phyloP scores from a whole-genome alignment of 352 stramenopile species.

The Thalassiosira oceanica region DNA sequence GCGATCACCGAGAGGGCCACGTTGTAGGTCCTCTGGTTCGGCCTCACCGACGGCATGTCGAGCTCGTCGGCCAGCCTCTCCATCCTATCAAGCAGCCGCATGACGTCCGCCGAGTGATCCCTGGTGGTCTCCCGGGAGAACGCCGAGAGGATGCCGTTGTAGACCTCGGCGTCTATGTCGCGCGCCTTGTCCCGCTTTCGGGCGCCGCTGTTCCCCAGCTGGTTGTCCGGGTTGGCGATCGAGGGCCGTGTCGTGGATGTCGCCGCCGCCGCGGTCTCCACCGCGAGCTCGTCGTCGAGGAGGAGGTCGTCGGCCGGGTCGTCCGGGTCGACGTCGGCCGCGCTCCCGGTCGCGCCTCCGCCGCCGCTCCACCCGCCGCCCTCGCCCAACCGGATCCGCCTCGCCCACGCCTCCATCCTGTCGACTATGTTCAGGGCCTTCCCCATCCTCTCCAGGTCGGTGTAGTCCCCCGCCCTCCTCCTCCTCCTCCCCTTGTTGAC shows the following conservation, averaged over 20 bases:
- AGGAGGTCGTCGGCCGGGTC: constrained; percentile 7
- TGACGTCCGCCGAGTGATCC: constrained; percentile 43
- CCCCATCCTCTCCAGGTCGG: constrained; percentile 38
- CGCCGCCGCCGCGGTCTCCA: too few species aligned
- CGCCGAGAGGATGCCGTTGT: constrained; percentile 45
- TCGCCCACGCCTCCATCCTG: constrained; percentile 41
- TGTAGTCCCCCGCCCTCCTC: constrained; percentile 10
- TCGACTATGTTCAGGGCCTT: constrained; percentile 37
- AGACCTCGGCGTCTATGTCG: constrained; percentile 50
- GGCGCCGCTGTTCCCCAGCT: not conserved
- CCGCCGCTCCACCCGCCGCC: constrained; percentile 1
- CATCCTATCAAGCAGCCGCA: constrained; percentile 60
- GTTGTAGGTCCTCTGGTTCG: constrained; percentile 48
- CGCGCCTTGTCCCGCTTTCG: constrained; percentile 45
- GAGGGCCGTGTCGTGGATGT: too few species aligned
- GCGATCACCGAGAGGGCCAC: constrained; percentile 41
- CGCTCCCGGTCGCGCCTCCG: too few species aligned
- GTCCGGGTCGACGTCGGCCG: not conserved
- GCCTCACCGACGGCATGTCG: constrained; percentile 46
- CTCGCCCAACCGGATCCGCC: constrained; percentile 12
- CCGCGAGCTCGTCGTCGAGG: constrained; percentile 7
- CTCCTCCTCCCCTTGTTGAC: constrained; percentile 2
- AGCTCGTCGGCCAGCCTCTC: constrained; percentile 50
- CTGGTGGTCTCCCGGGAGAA: constrained; percentile 25
- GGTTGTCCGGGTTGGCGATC: constrained; percentile 1